phyloP scores from a whole-genome alignment of 176 grass and related monocot genomes.

The Alloteropsis semialata region DNA sequence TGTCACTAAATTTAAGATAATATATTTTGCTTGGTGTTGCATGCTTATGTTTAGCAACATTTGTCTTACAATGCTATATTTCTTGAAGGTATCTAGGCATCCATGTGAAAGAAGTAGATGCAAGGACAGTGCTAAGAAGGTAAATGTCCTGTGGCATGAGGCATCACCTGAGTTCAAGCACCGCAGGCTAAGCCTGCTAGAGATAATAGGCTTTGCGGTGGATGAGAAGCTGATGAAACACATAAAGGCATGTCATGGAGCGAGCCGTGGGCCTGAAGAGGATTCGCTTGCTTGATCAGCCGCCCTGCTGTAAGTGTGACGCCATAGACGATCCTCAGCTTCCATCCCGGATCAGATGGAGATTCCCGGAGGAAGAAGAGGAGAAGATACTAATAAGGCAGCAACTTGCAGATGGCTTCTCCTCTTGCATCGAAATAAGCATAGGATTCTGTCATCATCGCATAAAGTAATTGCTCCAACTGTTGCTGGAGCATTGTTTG shows the following conservation, averaged over 20 bases:
- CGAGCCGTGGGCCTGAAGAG: neutral
- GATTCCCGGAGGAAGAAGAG: neutral
- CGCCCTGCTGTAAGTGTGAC: neutral
- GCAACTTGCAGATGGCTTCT: neutral
- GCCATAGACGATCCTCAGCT: neutral
- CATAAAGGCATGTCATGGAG: constrained; percentile 2
- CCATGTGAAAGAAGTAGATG: neutral
- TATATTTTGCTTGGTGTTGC: neutral
- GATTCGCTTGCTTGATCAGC: constrained; percentile 8
- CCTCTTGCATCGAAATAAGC: neutral
- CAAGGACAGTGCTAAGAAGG: neutral
- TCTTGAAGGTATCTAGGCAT: constrained; percentile 6
- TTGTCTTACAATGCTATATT: neutral
- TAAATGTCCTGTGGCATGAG: neutral
- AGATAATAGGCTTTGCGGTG: neutral
- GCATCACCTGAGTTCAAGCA: constrained; percentile 9
- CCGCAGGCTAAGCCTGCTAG: neutral
- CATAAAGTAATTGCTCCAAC: neutral
- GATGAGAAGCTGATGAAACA: constrained; percentile 10
- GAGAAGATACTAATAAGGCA: neutral
- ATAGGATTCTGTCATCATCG: neutral
- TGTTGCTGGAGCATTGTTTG: too few species aligned
- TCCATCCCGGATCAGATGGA: neutral
- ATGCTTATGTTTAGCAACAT: neutral
- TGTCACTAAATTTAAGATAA: neutral